These are phyloP conservation scores for Phytophthora idaei DNA, from an alignment of 352 stramenopile genomes.

Conservation along the genomic window DNA sequence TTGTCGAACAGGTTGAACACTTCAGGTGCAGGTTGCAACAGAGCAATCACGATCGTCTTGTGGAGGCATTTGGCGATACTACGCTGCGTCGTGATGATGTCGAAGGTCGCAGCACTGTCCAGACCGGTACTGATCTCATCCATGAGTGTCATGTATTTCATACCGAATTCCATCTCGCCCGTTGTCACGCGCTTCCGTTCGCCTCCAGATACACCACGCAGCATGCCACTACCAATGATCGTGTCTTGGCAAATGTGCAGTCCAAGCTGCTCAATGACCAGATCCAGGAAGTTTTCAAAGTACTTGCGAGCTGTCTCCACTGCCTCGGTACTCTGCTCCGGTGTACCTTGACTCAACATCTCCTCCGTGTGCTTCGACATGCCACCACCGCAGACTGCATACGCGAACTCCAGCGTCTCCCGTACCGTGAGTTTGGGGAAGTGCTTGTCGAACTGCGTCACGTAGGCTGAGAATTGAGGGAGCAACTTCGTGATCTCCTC, in stretches of 20 bases:
- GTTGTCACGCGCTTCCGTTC: conserved; percentile 81
- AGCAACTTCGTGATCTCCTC: conserved; percentile 17
- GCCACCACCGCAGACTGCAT: conserved; percentile 65
- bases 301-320: conserved; percentile 28
- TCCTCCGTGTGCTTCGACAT: conserved; percentile 40
- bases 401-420: conserved; percentile 58
- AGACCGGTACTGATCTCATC: conserved; percentile 77
- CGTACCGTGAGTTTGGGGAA: conserved; percentile 30
- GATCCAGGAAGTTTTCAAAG: conserved; percentile 40
- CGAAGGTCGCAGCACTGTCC: conserved; percentile 58
- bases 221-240: conserved; percentile 61
- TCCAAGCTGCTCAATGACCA: conserved; percentile 46
- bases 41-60: conserved; percentile 65
- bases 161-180: conserved; percentile 60
- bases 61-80: conserved; percentile 52
- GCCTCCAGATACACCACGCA: conserved; percentile 77
- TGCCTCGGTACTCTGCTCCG: background rate
- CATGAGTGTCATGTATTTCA: conserved; percentile 77
- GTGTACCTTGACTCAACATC: conserved; percentile 44
- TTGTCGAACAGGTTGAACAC: conserved; percentile 62
- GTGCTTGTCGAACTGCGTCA: conserved; percentile 36
- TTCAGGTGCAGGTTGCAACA: conserved; percentile 78
- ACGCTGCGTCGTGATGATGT: conserved; percentile 61
- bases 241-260: conserved; percentile 58
- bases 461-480: conserved; percentile 40